phyloP scores from a whole-genome alignment of 2,329 filamentous ascomycete genomes.

The Fusarium sp. region DNA sequence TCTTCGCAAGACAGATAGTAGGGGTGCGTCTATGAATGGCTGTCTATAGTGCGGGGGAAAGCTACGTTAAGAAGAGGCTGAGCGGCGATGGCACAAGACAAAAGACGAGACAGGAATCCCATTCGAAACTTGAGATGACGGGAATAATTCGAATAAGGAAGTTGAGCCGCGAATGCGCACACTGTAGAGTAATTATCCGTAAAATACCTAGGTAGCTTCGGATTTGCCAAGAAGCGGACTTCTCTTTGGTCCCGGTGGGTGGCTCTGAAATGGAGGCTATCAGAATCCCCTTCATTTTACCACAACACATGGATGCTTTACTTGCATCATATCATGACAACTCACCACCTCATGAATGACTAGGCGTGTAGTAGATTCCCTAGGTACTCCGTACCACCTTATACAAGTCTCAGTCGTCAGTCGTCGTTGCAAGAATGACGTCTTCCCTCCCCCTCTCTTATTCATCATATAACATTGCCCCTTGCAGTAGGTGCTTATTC shows the following conservation, averaged over 20 bases:
- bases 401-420: neutral
- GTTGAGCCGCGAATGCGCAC: slow-evolving; percentile 6
- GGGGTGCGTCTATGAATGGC: slow-evolving; percentile 7
- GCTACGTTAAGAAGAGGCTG: neutral
- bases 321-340: neutral
- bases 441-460: neutral
- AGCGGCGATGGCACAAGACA: slow-evolving; percentile 1
- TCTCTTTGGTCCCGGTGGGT: neutral
- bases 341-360: neutral
- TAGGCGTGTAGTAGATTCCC: neutral
- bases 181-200: neutral
- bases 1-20: slow-evolving; percentile 5
- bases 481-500: slow-evolving; percentile 11
- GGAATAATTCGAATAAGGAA: slow-evolving; percentile 27
- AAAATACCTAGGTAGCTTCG: neutral
- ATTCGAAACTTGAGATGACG: slow-evolving; percentile 1
- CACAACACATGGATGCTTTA: neutral
- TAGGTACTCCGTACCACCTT: neutral
- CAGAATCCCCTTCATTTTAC: neutral
- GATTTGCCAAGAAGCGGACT: slow-evolving; percentile 20
- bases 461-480: neutral
- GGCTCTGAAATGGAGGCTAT: neutral
- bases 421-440: neutral
- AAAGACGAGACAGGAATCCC: neutral
- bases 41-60: slow-evolving; percentile 8